phyloP scores from a whole-genome alignment of 495 filamentous ascomycete genomes.

The Lepidopterella palustris region DNA sequence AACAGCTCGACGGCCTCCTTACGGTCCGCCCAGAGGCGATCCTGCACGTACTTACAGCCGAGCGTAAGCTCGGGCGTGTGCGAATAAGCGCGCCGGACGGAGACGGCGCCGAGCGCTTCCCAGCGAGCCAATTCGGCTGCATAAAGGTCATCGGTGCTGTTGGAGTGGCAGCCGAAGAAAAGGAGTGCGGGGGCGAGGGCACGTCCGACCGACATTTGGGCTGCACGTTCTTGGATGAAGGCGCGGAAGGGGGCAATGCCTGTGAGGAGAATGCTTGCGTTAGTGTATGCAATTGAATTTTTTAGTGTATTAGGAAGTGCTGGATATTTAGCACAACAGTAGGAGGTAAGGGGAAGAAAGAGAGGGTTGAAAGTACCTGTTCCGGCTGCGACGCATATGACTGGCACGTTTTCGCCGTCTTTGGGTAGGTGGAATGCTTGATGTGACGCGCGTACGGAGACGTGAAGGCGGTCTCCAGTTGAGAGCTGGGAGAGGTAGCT shows the following conservation, averaged over 20 bases:
- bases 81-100: slow-evolving; percentile 26
- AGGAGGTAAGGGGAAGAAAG: neutral
- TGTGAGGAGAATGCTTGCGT: too few relatives aligned
- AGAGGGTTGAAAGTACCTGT: slow-evolving; percentile 22
- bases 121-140: slow-evolving; percentile 22
- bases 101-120: slow-evolving; percentile 27
- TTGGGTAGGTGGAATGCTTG: slow-evolving; percentile 55
- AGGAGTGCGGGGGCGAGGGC: slow-evolving; percentile 31
- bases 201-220: slow-evolving; percentile 13
- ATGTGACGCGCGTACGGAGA: slow-evolving; percentile 52
- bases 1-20: slow-evolving; percentile 26
- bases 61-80: slow-evolving; percentile 17
- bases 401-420: slow-evolving; percentile 49
- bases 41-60: slow-evolving; percentile 32
- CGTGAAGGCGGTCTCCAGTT: slow-evolving; percentile 54
- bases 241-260: slow-evolving; percentile 34
- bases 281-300: too few relatives aligned
- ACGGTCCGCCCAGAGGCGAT: slow-evolving; percentile 27
- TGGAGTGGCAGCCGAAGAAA: slow-evolving; percentile 32
- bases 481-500: slow-evolving; percentile 40
- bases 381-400: slow-evolving; percentile 40
- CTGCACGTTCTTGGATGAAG: slow-evolving; percentile 36
- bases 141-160: slow-evolving; percentile 26
- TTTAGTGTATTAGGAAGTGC: too few relatives aligned
- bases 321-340: neutral